Evolutionary conservation across 2,329 filamentous ascomycete genomes (phyloP).

Genomic region (Pseudogymnoascus sp.): DNA sequence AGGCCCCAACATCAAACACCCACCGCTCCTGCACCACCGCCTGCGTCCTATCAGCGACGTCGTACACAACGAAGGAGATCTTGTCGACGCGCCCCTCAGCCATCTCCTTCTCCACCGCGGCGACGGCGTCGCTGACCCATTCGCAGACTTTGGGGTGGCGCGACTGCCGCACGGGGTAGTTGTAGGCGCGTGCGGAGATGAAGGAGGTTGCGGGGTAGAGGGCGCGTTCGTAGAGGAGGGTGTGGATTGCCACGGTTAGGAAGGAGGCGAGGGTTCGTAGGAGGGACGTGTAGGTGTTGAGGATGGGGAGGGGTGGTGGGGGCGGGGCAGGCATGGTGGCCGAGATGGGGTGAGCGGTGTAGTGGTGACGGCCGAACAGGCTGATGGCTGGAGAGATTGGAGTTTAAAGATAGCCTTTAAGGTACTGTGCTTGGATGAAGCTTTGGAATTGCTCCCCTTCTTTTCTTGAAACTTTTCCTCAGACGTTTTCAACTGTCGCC

Average conservation of each 20-base stretch:
- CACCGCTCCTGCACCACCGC: slow-evolving; percentile 33
- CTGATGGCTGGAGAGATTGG: neutral
- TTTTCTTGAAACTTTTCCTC: neutral
- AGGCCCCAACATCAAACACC: slow-evolving; percentile 33
- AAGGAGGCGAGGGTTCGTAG: slow-evolving; percentile 55
- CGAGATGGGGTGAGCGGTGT: neutral
- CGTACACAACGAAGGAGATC: slow-evolving; percentile 30
- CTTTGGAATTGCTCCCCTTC: neutral
- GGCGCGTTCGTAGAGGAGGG: slow-evolving; percentile 57
- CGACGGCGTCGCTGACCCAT: slow-evolving; percentile 59
- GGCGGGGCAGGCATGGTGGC: slow-evolving; percentile 13
- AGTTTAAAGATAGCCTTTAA: too few relatives aligned
- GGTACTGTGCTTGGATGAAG: too few relatives aligned
- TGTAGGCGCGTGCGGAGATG: slow-evolving; percentile 57
- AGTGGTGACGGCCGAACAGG: neutral
- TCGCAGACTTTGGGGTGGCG: slow-evolving; percentile 61
- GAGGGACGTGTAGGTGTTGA: slow-evolving; percentile 38
- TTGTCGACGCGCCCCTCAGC: slow-evolving; percentile 37
- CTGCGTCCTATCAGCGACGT: slow-evolving; percentile 16
- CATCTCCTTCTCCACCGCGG: slow-evolving; percentile 52
- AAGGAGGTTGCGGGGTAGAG: slow-evolving; percentile 62
- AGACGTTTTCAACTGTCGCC: neutral
- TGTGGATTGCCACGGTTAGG: slow-evolving; percentile 60
- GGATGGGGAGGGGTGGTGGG: slow-evolving; percentile 20
- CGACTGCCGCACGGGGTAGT: slow-evolving; percentile 61